Percentiles rank a stretch among this genome's conserved stretches.
Evolutionary conservation across 331 rosid species (phyloP).

Genomic region (Quercus phellos): DNA sequence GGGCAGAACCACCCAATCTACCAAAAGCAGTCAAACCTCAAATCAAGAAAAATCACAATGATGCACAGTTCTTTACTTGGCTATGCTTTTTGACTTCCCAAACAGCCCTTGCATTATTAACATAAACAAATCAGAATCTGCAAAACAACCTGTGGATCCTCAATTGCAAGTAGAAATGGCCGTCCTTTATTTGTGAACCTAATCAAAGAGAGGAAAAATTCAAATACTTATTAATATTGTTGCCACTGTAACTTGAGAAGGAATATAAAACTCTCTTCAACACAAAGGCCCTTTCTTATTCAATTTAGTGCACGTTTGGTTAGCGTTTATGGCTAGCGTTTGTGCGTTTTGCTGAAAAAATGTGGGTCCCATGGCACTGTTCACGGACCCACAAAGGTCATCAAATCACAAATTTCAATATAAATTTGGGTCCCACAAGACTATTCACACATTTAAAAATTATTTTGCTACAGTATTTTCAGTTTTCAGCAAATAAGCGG

Average conservation of each 20-base stretch:
- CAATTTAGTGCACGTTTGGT: background rate
- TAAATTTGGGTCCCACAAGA: too few species aligned
- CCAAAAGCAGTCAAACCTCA: constrained; percentile 1
- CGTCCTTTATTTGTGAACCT: constrained; percentile 61
- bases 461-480: too few species aligned
- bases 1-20: background rate
- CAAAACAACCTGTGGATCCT: constrained; percentile 90
- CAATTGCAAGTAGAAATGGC: constrained; percentile 64
- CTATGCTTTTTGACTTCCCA: constrained; percentile 1
- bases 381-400: too few species aligned
- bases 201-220: constrained; percentile 9
- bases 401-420: too few species aligned
- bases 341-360: too few species aligned
- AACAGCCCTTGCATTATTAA: background rate
- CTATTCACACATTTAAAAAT: too few species aligned
- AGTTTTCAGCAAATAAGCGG: too few species aligned
- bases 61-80: background rate
- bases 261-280: background rate
- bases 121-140: background rate
- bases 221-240: background rate
- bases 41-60: background rate
- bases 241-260: background rate
- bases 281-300: constrained; percentile 9
- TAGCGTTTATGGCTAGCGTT: too few species aligned
- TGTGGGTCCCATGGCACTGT: too few species aligned